phyloP scores from a whole-genome alignment of 192 early-diverging fungal species.

The Funneliformis mosseae region DNA sequence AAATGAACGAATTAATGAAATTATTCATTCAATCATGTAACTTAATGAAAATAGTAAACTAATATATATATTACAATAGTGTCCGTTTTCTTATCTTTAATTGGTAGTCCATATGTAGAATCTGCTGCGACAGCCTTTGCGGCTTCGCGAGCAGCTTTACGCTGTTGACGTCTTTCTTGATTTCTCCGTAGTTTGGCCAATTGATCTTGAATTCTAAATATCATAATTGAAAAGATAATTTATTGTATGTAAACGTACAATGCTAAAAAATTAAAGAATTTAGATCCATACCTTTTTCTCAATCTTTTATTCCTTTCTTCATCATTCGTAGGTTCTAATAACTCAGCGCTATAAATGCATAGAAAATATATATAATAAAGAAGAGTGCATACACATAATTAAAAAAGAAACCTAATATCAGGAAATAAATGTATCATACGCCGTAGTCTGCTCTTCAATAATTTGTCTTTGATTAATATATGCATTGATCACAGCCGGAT shows the following conservation, averaged over 20 bases:
- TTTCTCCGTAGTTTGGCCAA: conserved; percentile 66
- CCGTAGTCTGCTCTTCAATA: conserved; percentile 68
- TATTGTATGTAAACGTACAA: not conserved
- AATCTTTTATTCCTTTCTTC: conserved; percentile 60
- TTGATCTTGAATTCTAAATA: conserved; percentile 60
- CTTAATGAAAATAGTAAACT: not conserved
- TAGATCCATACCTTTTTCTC: conserved; percentile 40
- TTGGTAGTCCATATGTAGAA: conserved; percentile 30
- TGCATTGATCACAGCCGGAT: conserved; percentile 83
- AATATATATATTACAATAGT: conserved; percentile 40
- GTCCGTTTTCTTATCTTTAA: conserved; percentile 65
- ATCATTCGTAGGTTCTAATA: conserved; percentile 56
- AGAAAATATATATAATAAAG: not conserved
- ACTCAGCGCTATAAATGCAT: conserved; percentile 43
- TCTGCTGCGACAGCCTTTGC: conserved; percentile 43
- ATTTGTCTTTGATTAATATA: conserved; percentile 84
- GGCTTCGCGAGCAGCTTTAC: conserved; percentile 52
- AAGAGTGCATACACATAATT: not conserved
- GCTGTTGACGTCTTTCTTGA: conserved; percentile 59
- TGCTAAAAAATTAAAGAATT: not conserved
- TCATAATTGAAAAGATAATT: not conserved
- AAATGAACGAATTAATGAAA: not conserved
- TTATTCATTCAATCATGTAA: not conserved
- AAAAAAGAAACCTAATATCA: not conserved
- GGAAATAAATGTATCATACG: conserved; percentile 32